Conservation (phyloP, 2,329 filamentous ascomycete genomes). For the Talaromyces atroroseus region DNA sequence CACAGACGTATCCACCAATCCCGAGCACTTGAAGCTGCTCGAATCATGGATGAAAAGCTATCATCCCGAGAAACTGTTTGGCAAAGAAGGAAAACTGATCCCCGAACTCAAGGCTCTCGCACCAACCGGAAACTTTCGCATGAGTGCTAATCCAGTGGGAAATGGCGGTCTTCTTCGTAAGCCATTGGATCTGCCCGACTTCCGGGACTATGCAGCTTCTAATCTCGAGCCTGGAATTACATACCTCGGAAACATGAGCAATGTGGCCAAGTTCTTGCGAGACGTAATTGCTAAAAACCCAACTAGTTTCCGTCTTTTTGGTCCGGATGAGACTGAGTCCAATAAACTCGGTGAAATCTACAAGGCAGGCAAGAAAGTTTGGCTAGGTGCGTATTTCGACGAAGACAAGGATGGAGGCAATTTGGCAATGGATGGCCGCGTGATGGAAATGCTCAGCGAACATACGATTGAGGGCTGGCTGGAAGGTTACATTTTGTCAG, state of each 20-base stretch:
- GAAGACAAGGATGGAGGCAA: conserved; percentile 72
- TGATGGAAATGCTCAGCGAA: conserved; percentile 82
- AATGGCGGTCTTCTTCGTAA: conserved; percentile 65
- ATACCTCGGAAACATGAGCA: conserved; percentile 60
- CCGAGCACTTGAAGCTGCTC: conserved; percentile 60
- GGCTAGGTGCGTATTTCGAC: conserved; percentile 72
- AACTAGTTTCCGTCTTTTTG: conserved; percentile 68
- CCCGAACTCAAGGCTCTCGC: conserved; percentile 59
- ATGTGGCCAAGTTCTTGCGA: conserved; percentile 62
- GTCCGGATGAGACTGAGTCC: conserved; percentile 74
- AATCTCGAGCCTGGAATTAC: conserved; percentile 57
- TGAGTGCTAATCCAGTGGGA: conserved; percentile 71
- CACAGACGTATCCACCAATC: conserved; percentile 61
- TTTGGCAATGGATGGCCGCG: conserved; percentile 60
- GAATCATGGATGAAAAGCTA: conserved; percentile 76
- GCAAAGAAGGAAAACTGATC: conserved; percentile 57
- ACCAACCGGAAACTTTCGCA: conserved; percentile 60
- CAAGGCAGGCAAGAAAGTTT: conserved; percentile 70
- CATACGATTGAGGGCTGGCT: conserved; percentile 77
- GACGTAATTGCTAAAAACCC: conserved; percentile 62
- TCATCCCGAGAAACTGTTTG: conserved; percentile 66
- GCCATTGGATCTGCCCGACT: conserved; percentile 64
- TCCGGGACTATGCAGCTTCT: conserved; percentile 60
- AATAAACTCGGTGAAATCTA: conserved; percentile 72
- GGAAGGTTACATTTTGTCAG: conserved; percentile 70